Conservation (phyloP, 2,329 filamentous ascomycete genomes). For the Zasmidium angulare region DNA sequence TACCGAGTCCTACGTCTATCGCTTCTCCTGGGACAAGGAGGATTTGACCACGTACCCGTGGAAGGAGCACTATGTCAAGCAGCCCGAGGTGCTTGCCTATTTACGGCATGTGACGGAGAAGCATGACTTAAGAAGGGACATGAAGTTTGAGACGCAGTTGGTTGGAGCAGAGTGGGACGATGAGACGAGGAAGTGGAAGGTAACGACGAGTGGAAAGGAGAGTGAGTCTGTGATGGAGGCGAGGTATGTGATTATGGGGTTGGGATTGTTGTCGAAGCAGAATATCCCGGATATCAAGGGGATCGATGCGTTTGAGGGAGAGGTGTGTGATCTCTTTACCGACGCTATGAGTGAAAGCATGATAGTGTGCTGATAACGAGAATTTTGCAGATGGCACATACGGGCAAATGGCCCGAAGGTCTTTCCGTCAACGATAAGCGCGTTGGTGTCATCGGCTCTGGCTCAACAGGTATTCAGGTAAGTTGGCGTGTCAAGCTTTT, state of each 20-base stretch:
- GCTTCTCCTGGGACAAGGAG: conserved; percentile 38
- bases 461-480: conserved; percentile 44
- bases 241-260: conserved; percentile 39
- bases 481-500: conserved; percentile 7
- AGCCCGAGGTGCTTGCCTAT: conserved; percentile 38
- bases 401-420: conserved; percentile 39
- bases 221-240: conserved; percentile 6
- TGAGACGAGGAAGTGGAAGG: conserved; percentile 7
- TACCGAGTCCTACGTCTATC: conserved; percentile 30
- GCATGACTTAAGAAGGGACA: conserved; percentile 19
- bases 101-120: conserved; percentile 20
- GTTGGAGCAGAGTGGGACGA: conserved; percentile 28
- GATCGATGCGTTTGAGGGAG: conserved; percentile 40
- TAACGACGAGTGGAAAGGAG: conserved; percentile 3
- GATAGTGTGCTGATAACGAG: neutral
- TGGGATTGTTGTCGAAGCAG: conserved; percentile 40
- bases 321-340: too few species aligned
- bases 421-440: conserved; percentile 34
- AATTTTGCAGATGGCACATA: conserved; percentile 39
- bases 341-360: too few species aligned
- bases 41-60: conserved; percentile 34
- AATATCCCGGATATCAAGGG: conserved; percentile 40
- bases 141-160: conserved; percentile 22
- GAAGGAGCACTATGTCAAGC: conserved; percentile 42
- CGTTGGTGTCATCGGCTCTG: conserved; percentile 44